Evolutionary conservation across 2,329 filamentous ascomycete species (phyloP).

Genomic region (Ascocoryne sarcoides): DNA sequence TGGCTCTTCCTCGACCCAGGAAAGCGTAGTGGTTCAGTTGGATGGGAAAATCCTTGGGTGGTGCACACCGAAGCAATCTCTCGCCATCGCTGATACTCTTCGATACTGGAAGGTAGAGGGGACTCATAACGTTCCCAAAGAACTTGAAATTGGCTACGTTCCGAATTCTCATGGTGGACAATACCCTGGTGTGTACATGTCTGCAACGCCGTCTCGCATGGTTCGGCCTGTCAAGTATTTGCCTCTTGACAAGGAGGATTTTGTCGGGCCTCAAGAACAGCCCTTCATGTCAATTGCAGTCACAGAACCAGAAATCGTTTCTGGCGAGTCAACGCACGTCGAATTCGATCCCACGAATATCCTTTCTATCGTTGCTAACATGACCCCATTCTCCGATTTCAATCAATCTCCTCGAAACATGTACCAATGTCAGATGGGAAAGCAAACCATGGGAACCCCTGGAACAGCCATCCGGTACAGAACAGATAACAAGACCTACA

Average conservation of each 20-base stretch:
- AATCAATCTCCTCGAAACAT: conserved; percentile 98
- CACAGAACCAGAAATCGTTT: conserved; percentile 75
- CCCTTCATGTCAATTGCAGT: conserved; percentile 98
- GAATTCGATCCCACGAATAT: conserved; percentile 95
- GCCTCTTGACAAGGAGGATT: conserved; percentile 76
- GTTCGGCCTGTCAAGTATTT: conserved; percentile 87
- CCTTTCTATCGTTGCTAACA: conserved; percentile 92
- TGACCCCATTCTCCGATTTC: conserved; percentile 98
- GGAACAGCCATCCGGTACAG: conserved; percentile 76
- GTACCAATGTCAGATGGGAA: conserved; percentile 99
- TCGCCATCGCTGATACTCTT: conserved; percentile 74
- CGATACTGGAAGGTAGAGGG: conserved; percentile 95
- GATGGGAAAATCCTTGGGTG: conserved; percentile 87
- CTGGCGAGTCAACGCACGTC: conserved; percentile 87
- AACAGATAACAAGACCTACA: conserved; percentile 96
- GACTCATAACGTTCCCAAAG: conserved; percentile 65
- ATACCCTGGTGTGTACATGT: conserved; percentile 93
- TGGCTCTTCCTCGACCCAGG: conserved; percentile 69
- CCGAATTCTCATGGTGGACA: conserved; percentile 85
- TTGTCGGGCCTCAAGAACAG: conserved; percentile 88
- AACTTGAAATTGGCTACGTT: conserved; percentile 87
- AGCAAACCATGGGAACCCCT: conserved; percentile 97
- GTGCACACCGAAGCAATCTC: conserved; percentile 77
- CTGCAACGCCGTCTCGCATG: conserved; percentile 78
- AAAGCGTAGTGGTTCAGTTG: conserved; percentile 82